Evolutionary conservation across 2,329 filamentous ascomycete species (phyloP), one percentile per base, ranked within the genome.

Genomic region (Pseudogymnoascus sp.): DNA sequence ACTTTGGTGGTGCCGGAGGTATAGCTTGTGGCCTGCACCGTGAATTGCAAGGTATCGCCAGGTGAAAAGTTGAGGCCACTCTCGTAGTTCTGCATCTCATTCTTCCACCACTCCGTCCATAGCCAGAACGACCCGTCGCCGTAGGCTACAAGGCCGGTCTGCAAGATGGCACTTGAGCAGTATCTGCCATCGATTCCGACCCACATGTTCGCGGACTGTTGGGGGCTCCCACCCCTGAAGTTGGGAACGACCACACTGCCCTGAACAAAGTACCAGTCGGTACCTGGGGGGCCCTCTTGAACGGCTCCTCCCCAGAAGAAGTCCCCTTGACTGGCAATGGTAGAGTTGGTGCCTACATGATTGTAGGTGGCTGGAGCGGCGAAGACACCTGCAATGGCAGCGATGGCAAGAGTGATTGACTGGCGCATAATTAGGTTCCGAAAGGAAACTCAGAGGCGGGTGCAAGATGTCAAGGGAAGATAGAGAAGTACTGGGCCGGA

Each of bases 81-180:
- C 41, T 28, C 12, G 28, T 47, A 47, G 12, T 47, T 28, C 41
- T 47, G 41, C 41, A 65, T 69, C 67, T 81, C 81, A 67, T 78
- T 75, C 65, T 79, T 80, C 65, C 77, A 81, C 81, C 80, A 84
- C 68, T 83, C 80, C 64, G 80, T 83, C 79, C 81, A 83, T 8
- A 80, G 77, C 58, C 79, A 76, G 66, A 76, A 83, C 8, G 67
- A 71, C 1, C 76, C 74, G 16, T 47, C 41, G 1, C 68, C 62
- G 32, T 71, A 70, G 25, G 72, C 69, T 28, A 74, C 81, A 35
- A 83, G 70, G 16, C 81, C 81, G 1, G 79, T 78, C 67, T 82
- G 80, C 7, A 83, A 70, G 57, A 83, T 81, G 5, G 79, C 78
- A 2, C 71, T 72, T 32, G 67, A 69, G 70, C 79, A 83, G 3